Conservation (phyloP, 2,329 filamentous ascomycete genomes). For the Fusarium napiforme region DNA sequence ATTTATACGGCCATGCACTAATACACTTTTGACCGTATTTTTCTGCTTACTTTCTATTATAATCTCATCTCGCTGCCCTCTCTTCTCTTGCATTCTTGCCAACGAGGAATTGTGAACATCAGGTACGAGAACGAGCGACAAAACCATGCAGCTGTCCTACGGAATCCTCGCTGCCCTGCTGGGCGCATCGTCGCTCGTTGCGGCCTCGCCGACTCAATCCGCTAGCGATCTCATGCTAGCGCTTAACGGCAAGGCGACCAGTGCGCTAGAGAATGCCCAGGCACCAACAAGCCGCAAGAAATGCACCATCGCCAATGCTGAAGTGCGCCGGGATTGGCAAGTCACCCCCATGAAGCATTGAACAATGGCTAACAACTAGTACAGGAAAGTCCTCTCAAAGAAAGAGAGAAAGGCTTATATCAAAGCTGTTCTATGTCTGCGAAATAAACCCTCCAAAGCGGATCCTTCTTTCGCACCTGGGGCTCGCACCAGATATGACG, state of each 20-base stretch:
- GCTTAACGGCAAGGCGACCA: neutral
- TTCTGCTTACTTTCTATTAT: neutral
- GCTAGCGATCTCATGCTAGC: neutral
- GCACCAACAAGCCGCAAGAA: neutral
- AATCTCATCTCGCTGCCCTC: accelerated
- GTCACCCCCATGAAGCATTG: accelerated
- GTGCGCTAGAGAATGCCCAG: neutral
- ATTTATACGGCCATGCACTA: neutral
- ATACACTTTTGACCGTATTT: neutral
- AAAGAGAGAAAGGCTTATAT: constrained; percentile 9
- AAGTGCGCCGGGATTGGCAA: constrained; percentile 2
- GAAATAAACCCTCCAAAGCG: constrained; percentile 3
- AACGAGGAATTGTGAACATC: accelerated
- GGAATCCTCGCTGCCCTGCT: neutral
- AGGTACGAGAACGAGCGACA: accelerated
- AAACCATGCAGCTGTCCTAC: neutral
- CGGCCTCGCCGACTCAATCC: neutral
- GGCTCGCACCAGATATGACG: constrained; percentile 8
- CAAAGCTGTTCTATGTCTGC: neutral
- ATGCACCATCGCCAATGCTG: neutral
- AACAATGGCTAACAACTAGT: accelerated
- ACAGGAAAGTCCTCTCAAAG: neutral
- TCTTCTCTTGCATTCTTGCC: neutral
- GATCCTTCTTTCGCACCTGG: constrained; percentile 6
- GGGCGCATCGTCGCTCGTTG: neutral